phyloP scores from a whole-genome alignment of 768 basidiomycete genomes.

The Daedaleopsis nitida region DNA sequence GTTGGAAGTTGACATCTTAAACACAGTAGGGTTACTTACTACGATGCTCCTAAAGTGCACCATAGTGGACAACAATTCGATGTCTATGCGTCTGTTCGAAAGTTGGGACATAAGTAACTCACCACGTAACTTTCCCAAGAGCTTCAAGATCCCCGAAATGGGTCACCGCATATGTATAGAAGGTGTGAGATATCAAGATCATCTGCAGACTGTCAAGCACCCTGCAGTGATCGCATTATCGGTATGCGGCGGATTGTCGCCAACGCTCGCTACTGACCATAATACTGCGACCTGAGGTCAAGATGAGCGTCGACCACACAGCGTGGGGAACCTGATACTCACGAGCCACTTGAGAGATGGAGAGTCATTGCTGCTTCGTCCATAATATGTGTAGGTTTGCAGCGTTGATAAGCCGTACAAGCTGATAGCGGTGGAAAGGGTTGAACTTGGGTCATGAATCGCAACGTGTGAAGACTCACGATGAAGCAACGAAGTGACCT shows the following conservation, averaged over 20 bases:
- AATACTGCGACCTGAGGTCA: too few relatives aligned
- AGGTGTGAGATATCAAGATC: slow-evolving; percentile 20
- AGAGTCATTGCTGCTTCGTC: not conserved
- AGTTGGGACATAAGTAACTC: too few relatives aligned
- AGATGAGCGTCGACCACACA: too few relatives aligned
- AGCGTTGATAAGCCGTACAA: slow-evolving; percentile 21
- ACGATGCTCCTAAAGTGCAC: slow-evolving; percentile 9
- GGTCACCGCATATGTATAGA: slow-evolving; percentile 13
- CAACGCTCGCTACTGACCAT: not conserved
- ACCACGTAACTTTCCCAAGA: slow-evolving; percentile 12
- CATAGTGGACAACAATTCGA: not conserved
- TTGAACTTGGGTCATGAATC: too few relatives aligned
- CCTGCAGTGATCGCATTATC: slow-evolving; percentile 8
- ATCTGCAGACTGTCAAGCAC: slow-evolving; percentile 24
- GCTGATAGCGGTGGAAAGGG: not conserved
- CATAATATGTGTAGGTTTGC: slow-evolving; percentile 20
- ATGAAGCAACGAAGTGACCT: too few relatives aligned
- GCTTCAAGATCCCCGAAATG: slow-evolving; percentile 4
- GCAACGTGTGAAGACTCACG: too few relatives aligned
- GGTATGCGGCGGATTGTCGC: too few relatives aligned
- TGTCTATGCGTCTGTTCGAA: too few relatives aligned
- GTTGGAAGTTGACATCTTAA: not conserved
- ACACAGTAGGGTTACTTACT: not conserved
- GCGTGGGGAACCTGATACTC: too few relatives aligned
- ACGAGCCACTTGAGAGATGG: slow-evolving; percentile 2